Percentiles rank a stretch among this genome's conserved stretches.
These are phyloP conservation scores for Pleurotus ostreatus DNA, from an alignment of 768 basidiomycete genomes.

Conservation along the genomic window DNA sequence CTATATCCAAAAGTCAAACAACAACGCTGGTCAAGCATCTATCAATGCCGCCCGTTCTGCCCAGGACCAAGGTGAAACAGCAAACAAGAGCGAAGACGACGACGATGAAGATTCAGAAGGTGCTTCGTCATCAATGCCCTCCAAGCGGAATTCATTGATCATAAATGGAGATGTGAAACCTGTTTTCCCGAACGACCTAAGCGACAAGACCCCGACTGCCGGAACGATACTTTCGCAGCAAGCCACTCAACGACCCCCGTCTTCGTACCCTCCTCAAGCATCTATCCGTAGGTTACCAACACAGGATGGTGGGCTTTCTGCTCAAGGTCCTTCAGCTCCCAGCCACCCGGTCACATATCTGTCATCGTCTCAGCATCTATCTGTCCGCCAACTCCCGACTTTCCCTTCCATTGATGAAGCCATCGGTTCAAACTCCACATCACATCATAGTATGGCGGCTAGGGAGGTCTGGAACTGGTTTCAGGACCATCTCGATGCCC, in stretches of 20 bases:
- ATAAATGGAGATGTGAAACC: slow-evolving; percentile 62
- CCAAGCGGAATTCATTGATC: slow-evolving; percentile 72
- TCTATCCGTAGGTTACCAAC: slow-evolving; percentile 74
- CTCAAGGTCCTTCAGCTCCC: slow-evolving; percentile 48
- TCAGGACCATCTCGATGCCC: slow-evolving; percentile 82
- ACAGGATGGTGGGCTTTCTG: slow-evolving; percentile 49
- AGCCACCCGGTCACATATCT: slow-evolving; percentile 44
- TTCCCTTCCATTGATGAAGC: slow-evolving; percentile 89
- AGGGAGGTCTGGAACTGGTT: slow-evolving; percentile 92
- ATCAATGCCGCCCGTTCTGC: slow-evolving; percentile 71
- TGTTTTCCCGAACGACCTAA: slow-evolving; percentile 58
- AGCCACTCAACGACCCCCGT: slow-evolving; percentile 52
- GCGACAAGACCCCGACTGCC: slow-evolving; percentile 85
- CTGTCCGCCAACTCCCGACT: slow-evolving; percentile 72
- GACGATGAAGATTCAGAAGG: slow-evolving; percentile 86
- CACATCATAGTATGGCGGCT: slow-evolving; percentile 73
- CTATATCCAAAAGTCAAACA: slow-evolving; percentile 88
- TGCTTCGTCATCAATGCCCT: slow-evolving; percentile 51
- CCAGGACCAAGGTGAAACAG: slow-evolving; percentile 62
- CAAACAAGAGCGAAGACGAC: slow-evolving; percentile 60
- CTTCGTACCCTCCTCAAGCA: slow-evolving; percentile 62
- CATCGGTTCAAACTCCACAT: slow-evolving; percentile 67
- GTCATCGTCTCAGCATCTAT: slow-evolving; percentile 46
- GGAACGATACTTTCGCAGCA: slow-evolving; percentile 76
- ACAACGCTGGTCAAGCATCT: slow-evolving; percentile 72